phyloP scores from a whole-genome alignment of 495 filamentous ascomycete species.

The Tetracladium setigerum region DNA sequence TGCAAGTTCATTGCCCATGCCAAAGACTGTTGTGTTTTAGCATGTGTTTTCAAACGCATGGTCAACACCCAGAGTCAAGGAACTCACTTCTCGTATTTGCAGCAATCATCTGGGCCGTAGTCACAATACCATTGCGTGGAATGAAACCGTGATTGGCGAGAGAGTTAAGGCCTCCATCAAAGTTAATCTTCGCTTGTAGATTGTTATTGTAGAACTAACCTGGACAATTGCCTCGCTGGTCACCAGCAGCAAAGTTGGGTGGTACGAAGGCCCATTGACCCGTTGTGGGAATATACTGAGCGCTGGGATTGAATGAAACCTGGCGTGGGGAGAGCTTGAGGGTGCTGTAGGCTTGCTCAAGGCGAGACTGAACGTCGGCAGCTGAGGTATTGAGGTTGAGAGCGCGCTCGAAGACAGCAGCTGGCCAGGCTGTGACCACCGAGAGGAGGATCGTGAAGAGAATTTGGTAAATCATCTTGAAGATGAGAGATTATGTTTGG shows the following conservation, averaged over 20 bases:
- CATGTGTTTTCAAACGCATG: not conserved
- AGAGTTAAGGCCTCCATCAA: constrained; percentile 27
- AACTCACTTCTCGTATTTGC: not conserved
- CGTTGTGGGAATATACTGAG: constrained; percentile 20
- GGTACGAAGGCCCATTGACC: constrained; percentile 33
- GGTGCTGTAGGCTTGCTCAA: no score
- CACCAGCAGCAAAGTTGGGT: constrained; percentile 29
- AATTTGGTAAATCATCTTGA: no score
- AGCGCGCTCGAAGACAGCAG: no score
- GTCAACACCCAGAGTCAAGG: no score
- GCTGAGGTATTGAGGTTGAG: no score
- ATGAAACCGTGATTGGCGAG: constrained; percentile 26
- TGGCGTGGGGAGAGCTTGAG: no score
- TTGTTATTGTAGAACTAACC: constrained; percentile 44
- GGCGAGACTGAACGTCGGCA: no score
- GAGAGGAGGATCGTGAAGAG: no score
- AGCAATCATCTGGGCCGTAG: not conserved
- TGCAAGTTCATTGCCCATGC: constrained; percentile 43
- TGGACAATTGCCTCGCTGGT: constrained; percentile 42
- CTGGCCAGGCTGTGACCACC: no score
- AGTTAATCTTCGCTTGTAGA: constrained; percentile 26
- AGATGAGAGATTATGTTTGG: no score
- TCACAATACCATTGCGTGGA: constrained; percentile 1
- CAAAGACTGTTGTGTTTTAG: constrained; percentile 28
- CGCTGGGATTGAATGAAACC: constrained; percentile 1